phyloP scores from a whole-genome alignment of 2,329 filamentous ascomycete species.

The Nemania diffusa region DNA sequence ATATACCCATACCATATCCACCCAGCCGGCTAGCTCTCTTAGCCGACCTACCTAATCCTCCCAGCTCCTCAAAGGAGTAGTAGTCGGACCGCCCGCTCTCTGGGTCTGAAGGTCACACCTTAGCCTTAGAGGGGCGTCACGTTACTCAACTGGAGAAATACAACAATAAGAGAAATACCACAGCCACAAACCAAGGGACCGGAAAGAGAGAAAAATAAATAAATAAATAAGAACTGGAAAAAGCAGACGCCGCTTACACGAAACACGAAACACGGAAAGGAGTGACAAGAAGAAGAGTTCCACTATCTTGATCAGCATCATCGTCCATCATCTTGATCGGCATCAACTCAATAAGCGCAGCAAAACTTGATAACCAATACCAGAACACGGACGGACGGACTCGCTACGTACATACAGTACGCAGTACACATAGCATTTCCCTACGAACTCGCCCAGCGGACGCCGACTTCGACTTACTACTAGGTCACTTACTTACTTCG shows the following conservation, averaged over 20 bases:
- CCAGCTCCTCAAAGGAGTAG: conserved; percentile 24
- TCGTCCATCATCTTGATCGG: neutral
- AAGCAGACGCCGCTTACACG: neutral
- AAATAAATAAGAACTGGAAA: neutral
- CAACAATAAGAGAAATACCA: neutral
- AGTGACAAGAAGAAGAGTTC: neutral
- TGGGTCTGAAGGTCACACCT: conserved; percentile 11
- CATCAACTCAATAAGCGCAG: conserved; percentile 11
- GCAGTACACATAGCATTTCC: conserved; percentile 16
- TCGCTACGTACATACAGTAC: conserved; percentile 1
- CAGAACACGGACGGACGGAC: conserved; percentile 10
- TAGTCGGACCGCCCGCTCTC: conserved; percentile 35
- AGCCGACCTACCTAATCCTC: conserved; percentile 39
- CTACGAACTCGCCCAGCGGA: conserved; percentile 6
- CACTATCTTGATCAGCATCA: neutral
- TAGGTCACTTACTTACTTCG: conserved; percentile 9
- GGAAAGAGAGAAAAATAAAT: neutral
- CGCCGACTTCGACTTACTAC: conserved; percentile 28
- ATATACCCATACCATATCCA: conserved; percentile 36
- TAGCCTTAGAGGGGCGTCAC: conserved; percentile 16
- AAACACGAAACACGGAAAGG: neutral
- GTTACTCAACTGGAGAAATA: conserved; percentile 21
- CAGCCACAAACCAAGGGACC: neutral
- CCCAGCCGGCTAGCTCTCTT: conserved; percentile 34
- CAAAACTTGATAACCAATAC: conserved; percentile 8